Conservation (phyloP, 768 basidiomycete genomes). For the Phlebiopsis gigantea region DNA sequence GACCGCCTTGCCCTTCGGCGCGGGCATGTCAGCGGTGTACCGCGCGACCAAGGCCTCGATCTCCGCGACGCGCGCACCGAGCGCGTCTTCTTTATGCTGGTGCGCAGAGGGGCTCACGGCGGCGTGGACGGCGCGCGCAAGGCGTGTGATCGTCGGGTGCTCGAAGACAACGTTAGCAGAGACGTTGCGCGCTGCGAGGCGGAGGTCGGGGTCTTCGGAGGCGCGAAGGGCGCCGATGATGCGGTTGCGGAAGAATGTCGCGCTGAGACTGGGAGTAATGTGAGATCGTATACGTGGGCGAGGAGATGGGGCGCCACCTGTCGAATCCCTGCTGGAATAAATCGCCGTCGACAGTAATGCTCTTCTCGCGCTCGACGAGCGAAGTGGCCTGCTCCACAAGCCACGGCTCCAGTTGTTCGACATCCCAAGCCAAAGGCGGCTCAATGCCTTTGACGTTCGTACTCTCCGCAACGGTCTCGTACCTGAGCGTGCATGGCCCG, state of each 20-base stretch:
- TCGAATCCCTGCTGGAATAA: conserved; percentile 12
- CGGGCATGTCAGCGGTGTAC: conserved; percentile 6
- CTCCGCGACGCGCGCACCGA: neutral
- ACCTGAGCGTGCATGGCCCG: neutral
- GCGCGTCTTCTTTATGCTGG: too few species aligned
- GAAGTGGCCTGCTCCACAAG: conserved; percentile 8
- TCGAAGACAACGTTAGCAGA: conserved; percentile 10
- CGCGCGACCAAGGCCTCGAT: conserved; percentile 2
- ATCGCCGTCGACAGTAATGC: neutral
- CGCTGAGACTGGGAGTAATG: conserved; percentile 8
- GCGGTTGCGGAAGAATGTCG: conserved; percentile 13
- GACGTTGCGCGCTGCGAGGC: neutral
- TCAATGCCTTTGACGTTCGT: neutral
- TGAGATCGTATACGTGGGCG: neutral
- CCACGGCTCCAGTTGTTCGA: conserved; percentile 8
- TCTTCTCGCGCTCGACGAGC: conserved; percentile 8
- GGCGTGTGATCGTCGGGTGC: conserved; percentile 7
- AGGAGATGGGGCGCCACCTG: conserved; percentile 2
- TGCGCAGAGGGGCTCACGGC: neutral
- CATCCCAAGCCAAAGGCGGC: conserved; percentile 8
- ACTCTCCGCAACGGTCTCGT: neutral
- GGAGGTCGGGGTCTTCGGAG: neutral
- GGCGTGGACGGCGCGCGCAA: conserved; percentile 1
- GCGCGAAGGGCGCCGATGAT: conserved; percentile 8
- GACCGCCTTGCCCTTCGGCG: neutral